phyloP scores from a whole-genome alignment of 805 yeast genomes.

The Zygoascus flipseniorum region DNA sequence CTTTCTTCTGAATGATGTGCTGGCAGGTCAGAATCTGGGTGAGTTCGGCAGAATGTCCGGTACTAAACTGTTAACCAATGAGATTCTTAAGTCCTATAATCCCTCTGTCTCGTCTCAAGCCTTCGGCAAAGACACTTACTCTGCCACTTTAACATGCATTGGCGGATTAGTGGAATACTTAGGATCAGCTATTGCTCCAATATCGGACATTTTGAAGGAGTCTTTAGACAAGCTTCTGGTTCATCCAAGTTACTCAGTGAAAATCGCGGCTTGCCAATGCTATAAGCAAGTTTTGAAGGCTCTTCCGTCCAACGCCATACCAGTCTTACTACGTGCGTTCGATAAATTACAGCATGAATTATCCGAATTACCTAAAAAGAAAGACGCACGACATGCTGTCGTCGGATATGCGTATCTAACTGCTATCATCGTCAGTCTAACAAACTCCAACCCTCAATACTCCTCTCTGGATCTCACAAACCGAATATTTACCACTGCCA shows the following conservation, averaged over 20 bases:
- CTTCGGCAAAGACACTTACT: slow-evolving; percentile 17
- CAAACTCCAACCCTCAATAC: slow-evolving; percentile 26
- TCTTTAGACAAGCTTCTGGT: slow-evolving; percentile 9
- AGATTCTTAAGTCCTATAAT: slow-evolving; percentile 18
- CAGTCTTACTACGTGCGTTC: background rate
- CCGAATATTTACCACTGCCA: slow-evolving; percentile 37
- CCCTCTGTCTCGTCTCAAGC: slow-evolving; percentile 18
- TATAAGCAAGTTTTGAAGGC: slow-evolving; percentile 10
- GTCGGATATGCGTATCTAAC: slow-evolving; percentile 25
- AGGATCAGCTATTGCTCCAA: slow-evolving; percentile 24
- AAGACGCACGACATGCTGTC: slow-evolving; percentile 3
- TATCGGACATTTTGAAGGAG: slow-evolving; percentile 9
- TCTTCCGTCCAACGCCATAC: slow-evolving; percentile 19
- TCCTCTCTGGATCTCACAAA: slow-evolving; percentile 39
- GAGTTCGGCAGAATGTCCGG: slow-evolving; percentile 24
- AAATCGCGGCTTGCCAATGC: slow-evolving; percentile 9
- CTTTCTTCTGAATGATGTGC: slow-evolving; percentile 20
- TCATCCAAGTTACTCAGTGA: slow-evolving; percentile 14
- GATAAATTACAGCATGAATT: slow-evolving; percentile 15
- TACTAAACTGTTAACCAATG: slow-evolving; percentile 15
- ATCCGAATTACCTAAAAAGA: slow-evolving; percentile 13
- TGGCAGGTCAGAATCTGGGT: slow-evolving; percentile 23
- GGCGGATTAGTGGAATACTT: slow-evolving; percentile 17
- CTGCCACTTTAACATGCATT: slow-evolving; percentile 18
- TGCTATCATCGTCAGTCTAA: slow-evolving; percentile 21